Conservation (phyloP, 1,139 yeast species). For the Sugiyamaella novakii region DNA sequence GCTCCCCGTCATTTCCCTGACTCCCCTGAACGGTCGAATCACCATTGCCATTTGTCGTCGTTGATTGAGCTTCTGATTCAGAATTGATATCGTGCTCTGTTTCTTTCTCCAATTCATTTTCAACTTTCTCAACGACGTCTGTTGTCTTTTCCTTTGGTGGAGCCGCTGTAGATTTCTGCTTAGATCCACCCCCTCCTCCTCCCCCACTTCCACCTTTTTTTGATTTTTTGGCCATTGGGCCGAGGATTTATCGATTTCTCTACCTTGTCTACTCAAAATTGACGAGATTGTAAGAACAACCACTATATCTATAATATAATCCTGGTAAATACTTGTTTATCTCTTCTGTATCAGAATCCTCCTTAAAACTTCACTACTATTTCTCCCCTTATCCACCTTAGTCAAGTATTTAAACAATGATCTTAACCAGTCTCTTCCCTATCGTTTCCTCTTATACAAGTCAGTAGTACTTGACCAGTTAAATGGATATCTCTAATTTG, state of each 20-base stretch:
- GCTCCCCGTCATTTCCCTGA: not conserved
- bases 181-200: not conserved
- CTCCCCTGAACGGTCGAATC: not conserved
- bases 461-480: no score
- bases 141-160: not conserved
- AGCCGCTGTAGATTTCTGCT: not conserved
- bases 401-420: no score
- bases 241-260: not conserved
- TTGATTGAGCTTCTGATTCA: not conserved
- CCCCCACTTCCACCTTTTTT: conserved; percentile 15
- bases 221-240: conserved; percentile 19
- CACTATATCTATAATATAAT: no score
- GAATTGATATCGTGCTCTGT: not conserved
- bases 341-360: no score
- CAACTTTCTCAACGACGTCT: not conserved
- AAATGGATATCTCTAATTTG: no score
- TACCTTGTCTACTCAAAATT: not conserved
- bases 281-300: no score
- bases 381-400: no score
- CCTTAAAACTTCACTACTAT: no score
- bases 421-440: no score
- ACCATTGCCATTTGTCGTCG: not conserved
- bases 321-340: no score
- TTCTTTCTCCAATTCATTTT: no score
- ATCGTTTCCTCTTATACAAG: no score